Percentiles rank a stretch among this genome's conserved stretches.
Evolutionary conservation across 495 filamentous ascomycete genomes (phyloP).

Genomic region (Penicillium arizonense): DNA sequence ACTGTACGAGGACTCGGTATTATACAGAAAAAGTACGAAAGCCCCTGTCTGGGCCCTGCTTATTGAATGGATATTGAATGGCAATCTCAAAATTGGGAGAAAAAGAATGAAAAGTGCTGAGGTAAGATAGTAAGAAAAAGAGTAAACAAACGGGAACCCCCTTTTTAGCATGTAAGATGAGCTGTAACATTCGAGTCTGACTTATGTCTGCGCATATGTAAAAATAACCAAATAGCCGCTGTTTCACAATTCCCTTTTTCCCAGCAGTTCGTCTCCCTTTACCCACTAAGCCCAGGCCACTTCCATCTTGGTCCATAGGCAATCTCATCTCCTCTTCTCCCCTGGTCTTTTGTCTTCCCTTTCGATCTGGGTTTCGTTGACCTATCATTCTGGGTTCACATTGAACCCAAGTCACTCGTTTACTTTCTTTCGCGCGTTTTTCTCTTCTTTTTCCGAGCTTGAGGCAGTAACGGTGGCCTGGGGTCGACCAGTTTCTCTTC

Average conservation of each 20-base stretch:
- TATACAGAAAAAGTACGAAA: too few relatives aligned
- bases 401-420: slow-evolving; percentile 36
- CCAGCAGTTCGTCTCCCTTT: slow-evolving; percentile 5
- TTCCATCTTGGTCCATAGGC: slow-evolving; percentile 9
- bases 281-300: slow-evolving; percentile 21
- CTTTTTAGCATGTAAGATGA: too few relatives aligned
- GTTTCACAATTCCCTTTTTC: slow-evolving; percentile 8
- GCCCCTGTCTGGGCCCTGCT: too few relatives aligned
- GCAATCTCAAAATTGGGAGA: too few relatives aligned
- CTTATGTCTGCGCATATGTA: too few relatives aligned
- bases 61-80: too few relatives aligned
- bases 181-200: too few relatives aligned
- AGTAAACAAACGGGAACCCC: too few relatives aligned
- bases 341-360: slow-evolving; percentile 4
- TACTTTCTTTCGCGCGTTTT: slow-evolving; percentile 13
- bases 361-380: slow-evolving; percentile 21
- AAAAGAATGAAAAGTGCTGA: too few relatives aligned
- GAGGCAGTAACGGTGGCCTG: slow-evolving; percentile 20
- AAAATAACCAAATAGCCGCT: background rate
- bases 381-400: slow-evolving; percentile 22
- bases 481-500: slow-evolving; percentile 9
- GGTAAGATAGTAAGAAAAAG: too few relatives aligned
- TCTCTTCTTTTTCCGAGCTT: slow-evolving; percentile 22
- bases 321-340: slow-evolving; percentile 3
- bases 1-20: too few relatives aligned